Percentiles rank a stretch among this genome's conserved stretches.
phyloP scores from a whole-genome alignment of 2,329 filamentous ascomycete species.

The Emergomyces orientalis region DNA sequence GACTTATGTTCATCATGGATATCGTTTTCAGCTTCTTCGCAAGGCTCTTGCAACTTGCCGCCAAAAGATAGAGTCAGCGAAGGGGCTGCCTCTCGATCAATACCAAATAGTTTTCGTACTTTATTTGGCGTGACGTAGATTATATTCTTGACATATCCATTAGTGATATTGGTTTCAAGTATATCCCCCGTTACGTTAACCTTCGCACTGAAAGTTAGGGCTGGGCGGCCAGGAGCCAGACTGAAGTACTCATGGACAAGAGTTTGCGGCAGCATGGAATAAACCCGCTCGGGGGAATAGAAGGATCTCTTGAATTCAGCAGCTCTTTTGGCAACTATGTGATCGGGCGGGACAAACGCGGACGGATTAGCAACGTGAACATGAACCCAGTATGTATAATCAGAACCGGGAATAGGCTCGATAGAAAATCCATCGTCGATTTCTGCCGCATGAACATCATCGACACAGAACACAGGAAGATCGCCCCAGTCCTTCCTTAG shows the following conservation, averaged over 20 bases:
- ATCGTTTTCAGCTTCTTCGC: constrained; percentile 20
- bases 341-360: constrained; percentile 47
- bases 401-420: constrained; percentile 38
- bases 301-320: constrained; percentile 45
- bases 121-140: constrained; percentile 42
- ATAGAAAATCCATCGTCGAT: constrained; percentile 57
- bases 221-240: constrained; percentile 44
- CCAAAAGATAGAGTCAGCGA: constrained; percentile 25
- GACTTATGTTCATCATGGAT: constrained; percentile 28
- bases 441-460: constrained; percentile 45
- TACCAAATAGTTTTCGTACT: constrained; percentile 32
- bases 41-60: constrained; percentile 21
- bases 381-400: constrained; percentile 48
- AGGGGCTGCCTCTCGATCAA: constrained; percentile 15
- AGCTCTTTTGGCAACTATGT: constrained; percentile 47
- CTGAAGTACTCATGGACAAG: constrained; percentile 46
- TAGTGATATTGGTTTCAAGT: constrained; percentile 45
- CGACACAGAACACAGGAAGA: constrained; percentile 52
- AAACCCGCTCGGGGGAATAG: constrained; percentile 46
- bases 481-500: constrained; percentile 50
- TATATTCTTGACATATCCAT: constrained; percentile 48
- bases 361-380: constrained; percentile 57
- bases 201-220: constrained; percentile 52
- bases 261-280: constrained; percentile 48
- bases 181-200: constrained; percentile 44